A percentile compares a stretch with the other conserved stretches of the same genome.
Conservation (phyloP, 345 rosid species). For the Acer negundo region DNA sequence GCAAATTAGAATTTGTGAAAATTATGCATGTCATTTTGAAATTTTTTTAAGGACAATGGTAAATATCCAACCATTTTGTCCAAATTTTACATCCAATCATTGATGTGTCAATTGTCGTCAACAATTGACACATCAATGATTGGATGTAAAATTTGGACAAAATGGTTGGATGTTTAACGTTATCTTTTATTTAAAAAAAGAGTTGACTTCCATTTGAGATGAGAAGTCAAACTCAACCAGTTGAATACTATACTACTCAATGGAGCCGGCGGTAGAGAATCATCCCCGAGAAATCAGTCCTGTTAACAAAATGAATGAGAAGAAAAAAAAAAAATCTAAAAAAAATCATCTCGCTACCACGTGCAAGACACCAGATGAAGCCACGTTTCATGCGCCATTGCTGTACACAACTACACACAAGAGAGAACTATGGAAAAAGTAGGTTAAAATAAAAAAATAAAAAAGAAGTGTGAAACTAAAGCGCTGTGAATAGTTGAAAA, state of each 20-base stretch:
- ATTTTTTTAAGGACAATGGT: too few relatives aligned
- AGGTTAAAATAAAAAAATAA: not conserved
- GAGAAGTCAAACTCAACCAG: not conserved
- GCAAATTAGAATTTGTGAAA: too few relatives aligned
- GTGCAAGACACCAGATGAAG: not conserved
- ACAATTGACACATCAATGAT: too few relatives aligned
- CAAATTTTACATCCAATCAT: too few relatives aligned
- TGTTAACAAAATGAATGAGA: too few relatives aligned
- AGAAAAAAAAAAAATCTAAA: not conserved
- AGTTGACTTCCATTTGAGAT: not conserved
- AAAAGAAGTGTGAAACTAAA: not conserved
- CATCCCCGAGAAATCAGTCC: not conserved
- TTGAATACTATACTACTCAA: not conserved
- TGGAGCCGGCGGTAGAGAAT: not conserved
- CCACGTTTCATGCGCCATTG: constrained; percentile 1
- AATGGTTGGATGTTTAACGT: too few relatives aligned
- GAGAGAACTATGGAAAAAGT: not conserved
- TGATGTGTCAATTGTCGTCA: too few relatives aligned
- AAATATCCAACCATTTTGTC: too few relatives aligned
- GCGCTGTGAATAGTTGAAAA: not conserved
- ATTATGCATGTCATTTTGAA: too few relatives aligned
- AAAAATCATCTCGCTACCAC: not conserved
- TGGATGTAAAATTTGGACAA: too few relatives aligned
- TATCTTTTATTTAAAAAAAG: too few relatives aligned
- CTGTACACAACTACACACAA: too few relatives aligned